Evolutionary conservation across 176 grass and related monocot genomes (phyloP), one percentile per base, ranked within the genome.

Genomic region (Olyra latifolia): DNA sequence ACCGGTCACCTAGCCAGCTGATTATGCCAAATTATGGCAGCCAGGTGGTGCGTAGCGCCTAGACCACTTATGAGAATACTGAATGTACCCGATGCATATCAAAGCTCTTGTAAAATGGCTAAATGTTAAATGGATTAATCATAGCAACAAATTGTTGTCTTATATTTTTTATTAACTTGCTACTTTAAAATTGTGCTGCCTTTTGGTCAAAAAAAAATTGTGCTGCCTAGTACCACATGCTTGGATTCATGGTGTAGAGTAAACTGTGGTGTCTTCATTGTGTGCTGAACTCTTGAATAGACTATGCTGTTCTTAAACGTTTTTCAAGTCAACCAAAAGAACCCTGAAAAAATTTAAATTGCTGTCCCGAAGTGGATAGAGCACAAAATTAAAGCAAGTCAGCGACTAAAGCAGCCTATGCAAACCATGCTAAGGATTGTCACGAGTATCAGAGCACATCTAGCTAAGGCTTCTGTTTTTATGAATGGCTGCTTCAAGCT

Each of bases 371-470:
- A 58, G n/a, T 12, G 53, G 17, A 10, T 13, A 17, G 22, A 19
- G 38, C 72, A 75, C 72, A 60, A 75, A 43, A 41, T 43, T 59
- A 75, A 13, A 43, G 23, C 54, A 75, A 43, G 30, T 40, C 50
- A 56, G 30, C 49, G 23, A 53, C 53, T 22, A 75, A 7, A 43
- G 15, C 53, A 76, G 16, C 74, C 43, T 41, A 66, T 38, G 32
- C 24, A 52, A 52, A 62, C 12, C 15, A 15, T 82, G 44, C 5
- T 50, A 48, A 60, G 40, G 35, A 41, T 65, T 54, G 69, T 64
- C n/a, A 71, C 10, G 41, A 8, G 41, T 30, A 39, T 56, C 4
- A 32, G 22, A 40, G 44, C 22, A 63, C n/a, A 53, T 7, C 7
- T 27, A 57, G 24, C 52, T 57, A 58, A 42, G 29, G 49, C 28